phyloP scores from a whole-genome alignment of 345 rosid genomes.

The Sonneratia caseolaris region DNA sequence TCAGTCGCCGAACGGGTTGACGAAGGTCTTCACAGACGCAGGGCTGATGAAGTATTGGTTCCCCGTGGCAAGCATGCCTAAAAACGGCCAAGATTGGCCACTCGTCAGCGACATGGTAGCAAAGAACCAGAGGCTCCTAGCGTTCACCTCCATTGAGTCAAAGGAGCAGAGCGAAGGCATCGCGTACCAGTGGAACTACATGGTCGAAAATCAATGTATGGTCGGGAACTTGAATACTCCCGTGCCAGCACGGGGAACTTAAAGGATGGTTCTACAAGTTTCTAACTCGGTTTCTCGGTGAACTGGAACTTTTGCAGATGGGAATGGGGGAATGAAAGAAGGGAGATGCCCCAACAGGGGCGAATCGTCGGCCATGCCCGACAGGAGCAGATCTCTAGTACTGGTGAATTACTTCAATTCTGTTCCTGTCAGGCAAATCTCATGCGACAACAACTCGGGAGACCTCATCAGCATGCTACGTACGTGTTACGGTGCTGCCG shows the following conservation, averaged over 20 bases:
- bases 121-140: slow-evolving; percentile 45
- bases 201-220: slow-evolving; percentile 72
- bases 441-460: slow-evolving; percentile 41
- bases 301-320: slow-evolving; percentile 27
- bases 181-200: slow-evolving; percentile 72
- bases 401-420: slow-evolving; percentile 32
- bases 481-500: slow-evolving; percentile 40
- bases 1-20: slow-evolving; percentile 37
- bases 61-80: slow-evolving; percentile 46
- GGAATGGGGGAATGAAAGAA: slow-evolving; percentile 44
- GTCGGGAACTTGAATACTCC: neutral
- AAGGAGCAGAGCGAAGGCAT: slow-evolving; percentile 55
- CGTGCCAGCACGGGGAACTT: too few species aligned
- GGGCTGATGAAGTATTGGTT: slow-evolving; percentile 66
- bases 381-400: slow-evolving; percentile 44
- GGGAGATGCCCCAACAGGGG: slow-evolving; percentile 49
- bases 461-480: slow-evolving; percentile 36
- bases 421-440: slow-evolving; percentile 16
- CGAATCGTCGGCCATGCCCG: slow-evolving; percentile 37
- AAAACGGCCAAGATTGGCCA: slow-evolving; percentile 60
- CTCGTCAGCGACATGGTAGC: slow-evolving; percentile 53
- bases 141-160: slow-evolving; percentile 42
- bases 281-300: neutral
- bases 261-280: neutral
- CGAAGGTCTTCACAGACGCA: slow-evolving; percentile 42